A percentile compares a stretch with the other conserved stretches of the same genome.
Evolutionary conservation across 345 rosid species (phyloP).

Genomic region (Nephelium lappaceum): DNA sequence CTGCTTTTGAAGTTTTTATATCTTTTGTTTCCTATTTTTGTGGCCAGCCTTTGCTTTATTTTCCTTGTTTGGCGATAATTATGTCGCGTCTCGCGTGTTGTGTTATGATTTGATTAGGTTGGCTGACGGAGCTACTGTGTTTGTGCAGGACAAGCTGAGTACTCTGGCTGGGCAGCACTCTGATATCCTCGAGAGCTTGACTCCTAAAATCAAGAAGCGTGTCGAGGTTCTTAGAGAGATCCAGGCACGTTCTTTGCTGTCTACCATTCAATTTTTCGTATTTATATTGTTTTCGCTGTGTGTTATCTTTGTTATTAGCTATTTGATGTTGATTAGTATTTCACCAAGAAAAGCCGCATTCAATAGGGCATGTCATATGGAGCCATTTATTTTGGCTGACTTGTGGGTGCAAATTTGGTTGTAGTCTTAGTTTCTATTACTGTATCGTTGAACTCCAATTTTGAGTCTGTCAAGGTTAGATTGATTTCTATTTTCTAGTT

Average conservation of each 20-base stretch:
- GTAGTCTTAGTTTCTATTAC: not conserved
- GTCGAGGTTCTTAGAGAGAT: slow-evolving; percentile 89
- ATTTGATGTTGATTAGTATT: not conserved
- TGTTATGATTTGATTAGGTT: not conserved
- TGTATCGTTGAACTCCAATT: not conserved
- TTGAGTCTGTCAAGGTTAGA: not conserved
- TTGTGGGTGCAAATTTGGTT: not conserved
- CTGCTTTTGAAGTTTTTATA: not conserved
- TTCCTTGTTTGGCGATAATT: slow-evolving; percentile 2
- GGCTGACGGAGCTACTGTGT: not conserved
- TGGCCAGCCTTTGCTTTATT: not conserved
- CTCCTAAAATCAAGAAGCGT: slow-evolving; percentile 74
- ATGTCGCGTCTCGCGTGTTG: not conserved
- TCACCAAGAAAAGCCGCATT: no score
- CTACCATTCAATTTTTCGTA: not conserved
- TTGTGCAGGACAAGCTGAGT: slow-evolving; percentile 77
- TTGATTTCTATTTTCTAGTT: not conserved
- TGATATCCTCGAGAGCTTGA: slow-evolving; percentile 67
- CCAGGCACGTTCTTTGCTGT: slow-evolving; percentile 50
- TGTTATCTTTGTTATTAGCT: not conserved
- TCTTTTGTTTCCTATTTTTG: not conserved
- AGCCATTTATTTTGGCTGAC: not conserved
- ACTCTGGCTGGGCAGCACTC: slow-evolving; percentile 76
- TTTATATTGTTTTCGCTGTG: not conserved
- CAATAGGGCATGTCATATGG: not conserved